phyloP scores from a whole-genome alignment of 169 alveolate species.

The Besnoitia besnoiti region DNA sequence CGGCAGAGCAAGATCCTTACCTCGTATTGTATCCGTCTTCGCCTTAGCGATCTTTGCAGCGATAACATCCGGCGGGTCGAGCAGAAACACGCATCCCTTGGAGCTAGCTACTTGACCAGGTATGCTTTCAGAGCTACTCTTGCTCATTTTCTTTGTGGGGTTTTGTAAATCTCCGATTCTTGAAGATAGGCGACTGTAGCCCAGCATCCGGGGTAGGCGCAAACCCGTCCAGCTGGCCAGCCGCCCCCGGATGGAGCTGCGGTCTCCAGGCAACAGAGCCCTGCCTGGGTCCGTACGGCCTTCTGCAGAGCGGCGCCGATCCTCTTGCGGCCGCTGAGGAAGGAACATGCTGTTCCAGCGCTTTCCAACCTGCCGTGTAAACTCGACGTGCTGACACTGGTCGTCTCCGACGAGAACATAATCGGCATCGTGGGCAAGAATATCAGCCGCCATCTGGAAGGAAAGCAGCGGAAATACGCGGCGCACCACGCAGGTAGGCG shows the following conservation, averaged over 20 bases:
- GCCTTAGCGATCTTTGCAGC: conserved; percentile 57
- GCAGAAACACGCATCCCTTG: conserved; percentile 30
- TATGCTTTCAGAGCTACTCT: neutral
- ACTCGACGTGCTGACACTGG: conserved; percentile 68
- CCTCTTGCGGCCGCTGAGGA: neutral
- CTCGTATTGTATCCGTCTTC: conserved; percentile 37
- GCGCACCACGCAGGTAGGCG: neutral
- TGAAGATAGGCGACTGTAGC: neutral
- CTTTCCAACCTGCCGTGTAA: conserved; percentile 60
- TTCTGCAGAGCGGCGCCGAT: neutral
- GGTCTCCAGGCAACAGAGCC: neutral
- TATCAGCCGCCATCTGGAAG: conserved; percentile 69
- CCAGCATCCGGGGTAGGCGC: neutral
- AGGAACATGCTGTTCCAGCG: conserved; percentile 19
- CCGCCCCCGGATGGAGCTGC: neutral
- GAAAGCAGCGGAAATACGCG: neutral
- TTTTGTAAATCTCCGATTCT: conserved; percentile 17
- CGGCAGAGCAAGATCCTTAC: too few relatives aligned
- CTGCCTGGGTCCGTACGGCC: neutral
- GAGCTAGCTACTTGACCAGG: neutral
- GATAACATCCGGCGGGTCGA: conserved; percentile 39
- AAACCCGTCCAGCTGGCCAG: neutral
- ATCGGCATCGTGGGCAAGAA: conserved; percentile 55
- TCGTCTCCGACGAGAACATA: conserved; percentile 66
- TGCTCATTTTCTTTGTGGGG: conserved; percentile 54